phyloP scores from a whole-genome alignment of 2,329 filamentous ascomycete genomes.

The Colletotrichum sp. region DNA sequence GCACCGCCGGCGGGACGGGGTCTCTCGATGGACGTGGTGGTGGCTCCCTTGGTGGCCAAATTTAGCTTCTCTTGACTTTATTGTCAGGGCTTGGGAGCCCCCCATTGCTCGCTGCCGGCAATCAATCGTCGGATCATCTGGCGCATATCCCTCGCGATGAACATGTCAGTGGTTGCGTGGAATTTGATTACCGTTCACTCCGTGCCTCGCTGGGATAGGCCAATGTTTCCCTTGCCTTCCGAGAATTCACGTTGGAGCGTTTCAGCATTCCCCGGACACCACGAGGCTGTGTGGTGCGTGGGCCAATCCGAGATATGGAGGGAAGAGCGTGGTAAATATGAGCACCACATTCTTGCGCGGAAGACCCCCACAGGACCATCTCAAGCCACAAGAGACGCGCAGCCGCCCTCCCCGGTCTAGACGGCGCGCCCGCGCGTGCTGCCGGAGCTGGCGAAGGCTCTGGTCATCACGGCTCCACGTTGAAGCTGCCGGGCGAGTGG shows the following conservation, averaged over 20 bases:
- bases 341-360: background rate
- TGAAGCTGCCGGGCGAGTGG: background rate
- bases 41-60: constrained; percentile 6
- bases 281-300: background rate
- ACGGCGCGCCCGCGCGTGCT: background rate
- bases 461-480: background rate
- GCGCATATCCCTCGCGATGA: background rate
- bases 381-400: constrained; percentile 16
- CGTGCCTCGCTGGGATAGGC: background rate
- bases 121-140: constrained; percentile 5
- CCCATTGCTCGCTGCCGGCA: background rate
- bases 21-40: background rate
- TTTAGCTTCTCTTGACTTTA: background rate
- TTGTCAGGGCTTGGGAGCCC: background rate
- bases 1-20: background rate
- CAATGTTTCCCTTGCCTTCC: background rate
- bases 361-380: background rate
- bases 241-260: background rate
- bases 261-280: constrained; percentile 11
- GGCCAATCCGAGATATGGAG: background rate
- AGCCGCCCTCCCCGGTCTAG: constrained; percentile 1
- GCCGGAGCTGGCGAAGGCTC: background rate
- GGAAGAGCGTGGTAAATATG: background rate
- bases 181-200: background rate
- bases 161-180: background rate